phyloP scores from a whole-genome alignment of 192 early-diverging fungal genomes.

The Coemansia sp. region DNA sequence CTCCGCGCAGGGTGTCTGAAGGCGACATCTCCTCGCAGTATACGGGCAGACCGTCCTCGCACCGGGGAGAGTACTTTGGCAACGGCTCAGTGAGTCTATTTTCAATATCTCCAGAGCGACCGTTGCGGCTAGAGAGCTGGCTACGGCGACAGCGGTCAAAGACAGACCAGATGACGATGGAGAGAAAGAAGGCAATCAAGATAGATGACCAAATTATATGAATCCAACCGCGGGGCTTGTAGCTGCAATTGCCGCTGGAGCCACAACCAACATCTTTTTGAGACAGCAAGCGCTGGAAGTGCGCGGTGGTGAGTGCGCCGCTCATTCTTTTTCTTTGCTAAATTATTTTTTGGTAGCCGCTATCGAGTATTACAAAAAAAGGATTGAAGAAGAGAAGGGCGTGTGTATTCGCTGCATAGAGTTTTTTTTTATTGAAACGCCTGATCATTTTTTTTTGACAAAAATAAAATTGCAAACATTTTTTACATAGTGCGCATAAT shows the following conservation, averaged over 20 bases:
- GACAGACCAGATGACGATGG: background rate
- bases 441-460: too few species aligned
- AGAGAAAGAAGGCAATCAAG: conserved; percentile 3
- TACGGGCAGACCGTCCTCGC: background rate
- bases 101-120: background rate
- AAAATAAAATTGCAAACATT: too few species aligned
- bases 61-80: conserved; percentile 24
- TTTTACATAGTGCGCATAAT: too few species aligned
- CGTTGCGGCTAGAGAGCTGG: background rate
- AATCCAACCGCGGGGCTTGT: conserved; percentile 13
- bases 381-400: too few species aligned
- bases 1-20: background rate
- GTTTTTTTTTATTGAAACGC: too few species aligned
- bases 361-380: too few species aligned
- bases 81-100: conserved; percentile 19
- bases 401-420: too few species aligned
- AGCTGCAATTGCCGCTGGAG: conserved; percentile 13
- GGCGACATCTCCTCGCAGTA: background rate
- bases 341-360: too few species aligned
- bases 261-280: conserved; percentile 14
- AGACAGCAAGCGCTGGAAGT: background rate
- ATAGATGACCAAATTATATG: conserved; percentile 22
- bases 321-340: background rate
- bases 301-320: background rate
- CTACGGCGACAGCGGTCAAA: conserved; percentile 1